Evolutionary conservation across 2,329 filamentous ascomycete genomes (phyloP).

Genomic region (Orbilia quercus): DNA sequence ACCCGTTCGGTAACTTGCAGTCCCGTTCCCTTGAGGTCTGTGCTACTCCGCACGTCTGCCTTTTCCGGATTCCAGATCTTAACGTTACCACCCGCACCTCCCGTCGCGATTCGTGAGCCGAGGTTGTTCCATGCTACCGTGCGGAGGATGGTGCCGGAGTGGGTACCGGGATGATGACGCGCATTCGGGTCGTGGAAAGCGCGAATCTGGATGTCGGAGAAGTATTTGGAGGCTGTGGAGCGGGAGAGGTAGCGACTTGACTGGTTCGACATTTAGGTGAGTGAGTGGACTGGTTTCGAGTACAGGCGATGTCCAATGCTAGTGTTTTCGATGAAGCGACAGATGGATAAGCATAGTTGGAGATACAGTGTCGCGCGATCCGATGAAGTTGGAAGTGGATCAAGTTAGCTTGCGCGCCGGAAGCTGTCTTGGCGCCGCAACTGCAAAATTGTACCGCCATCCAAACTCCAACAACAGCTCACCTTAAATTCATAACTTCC

Average conservation of each 20-base stretch:
- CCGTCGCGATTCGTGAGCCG: slow-evolving; percentile 67
- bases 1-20: slow-evolving; percentile 66
- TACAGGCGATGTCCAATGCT: not conserved
- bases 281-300: not conserved
- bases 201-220: slow-evolving; percentile 54
- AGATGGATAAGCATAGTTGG: not conserved
- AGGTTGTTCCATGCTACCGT: slow-evolving; percentile 68
- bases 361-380: not conserved
- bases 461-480: not conserved
- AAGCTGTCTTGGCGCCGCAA: not conserved
- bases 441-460: not conserved
- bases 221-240: slow-evolving; percentile 49
- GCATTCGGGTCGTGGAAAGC: slow-evolving; percentile 54
- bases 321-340: not conserved
- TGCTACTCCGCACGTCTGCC: slow-evolving; percentile 67
- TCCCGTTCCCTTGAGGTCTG: slow-evolving; percentile 65
- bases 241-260: slow-evolving; percentile 50
- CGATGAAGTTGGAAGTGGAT: no score
- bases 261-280: slow-evolving; percentile 49
- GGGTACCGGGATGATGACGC: slow-evolving; percentile 53
- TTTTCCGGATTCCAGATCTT: slow-evolving; percentile 70
- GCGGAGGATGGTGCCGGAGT: slow-evolving; percentile 60
- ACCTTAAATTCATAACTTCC: no score
- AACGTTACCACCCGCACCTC: slow-evolving; percentile 65
- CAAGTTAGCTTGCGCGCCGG: no score